A percentile compares a stretch with the other conserved stretches of the same genome.
Evolutionary conservation across 805 yeast species (phyloP).

Genomic region (Geotrichum ghanense): DNA sequence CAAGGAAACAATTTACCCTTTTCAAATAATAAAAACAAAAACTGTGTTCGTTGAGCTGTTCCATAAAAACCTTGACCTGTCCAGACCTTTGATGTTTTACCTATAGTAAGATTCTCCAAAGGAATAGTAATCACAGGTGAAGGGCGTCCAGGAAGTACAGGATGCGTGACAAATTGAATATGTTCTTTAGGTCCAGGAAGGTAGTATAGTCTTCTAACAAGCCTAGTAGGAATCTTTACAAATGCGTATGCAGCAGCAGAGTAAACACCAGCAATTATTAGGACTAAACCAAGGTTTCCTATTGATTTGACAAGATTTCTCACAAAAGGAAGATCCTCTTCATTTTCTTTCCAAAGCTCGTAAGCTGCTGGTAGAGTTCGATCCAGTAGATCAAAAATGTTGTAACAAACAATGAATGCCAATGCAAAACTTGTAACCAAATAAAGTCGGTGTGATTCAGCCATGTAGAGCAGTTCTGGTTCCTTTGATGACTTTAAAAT

Average conservation of each 20-base stretch:
- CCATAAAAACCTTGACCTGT: conserved; percentile 87
- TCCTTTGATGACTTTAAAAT: conserved; percentile 40
- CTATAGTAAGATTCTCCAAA: conserved; percentile 40
- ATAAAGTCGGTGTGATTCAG: conserved; percentile 72
- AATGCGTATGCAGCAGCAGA: conserved; percentile 33
- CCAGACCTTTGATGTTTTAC: conserved; percentile 58
- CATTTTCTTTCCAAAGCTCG: conserved; percentile 42
- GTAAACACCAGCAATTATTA: conserved; percentile 27
- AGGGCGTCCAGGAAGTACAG: conserved; percentile 61
- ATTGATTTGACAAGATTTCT: conserved; percentile 28
- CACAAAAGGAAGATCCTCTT: conserved; percentile 31
- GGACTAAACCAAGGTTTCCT: conserved; percentile 28
- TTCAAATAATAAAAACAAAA: conserved; percentile 64
- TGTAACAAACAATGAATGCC: conserved; percentile 62
- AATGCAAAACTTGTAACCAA: conserved; percentile 58
- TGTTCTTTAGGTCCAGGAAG: conserved; percentile 38
- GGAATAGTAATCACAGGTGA: conserved; percentile 68
- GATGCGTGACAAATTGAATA: conserved; percentile 61
- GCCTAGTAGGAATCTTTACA: conserved; percentile 51
- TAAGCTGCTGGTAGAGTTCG: conserved; percentile 42
- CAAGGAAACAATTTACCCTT: conserved; percentile 45
- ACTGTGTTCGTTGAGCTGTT: conserved; percentile 61
- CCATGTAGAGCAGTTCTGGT: conserved; percentile 71
- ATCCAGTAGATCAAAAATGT: conserved; percentile 41
- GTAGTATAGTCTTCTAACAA: conserved; percentile 67